Evolutionary conservation across 2,329 filamentous ascomycete species (phyloP).

Genomic region (Penicillium sp.): DNA sequence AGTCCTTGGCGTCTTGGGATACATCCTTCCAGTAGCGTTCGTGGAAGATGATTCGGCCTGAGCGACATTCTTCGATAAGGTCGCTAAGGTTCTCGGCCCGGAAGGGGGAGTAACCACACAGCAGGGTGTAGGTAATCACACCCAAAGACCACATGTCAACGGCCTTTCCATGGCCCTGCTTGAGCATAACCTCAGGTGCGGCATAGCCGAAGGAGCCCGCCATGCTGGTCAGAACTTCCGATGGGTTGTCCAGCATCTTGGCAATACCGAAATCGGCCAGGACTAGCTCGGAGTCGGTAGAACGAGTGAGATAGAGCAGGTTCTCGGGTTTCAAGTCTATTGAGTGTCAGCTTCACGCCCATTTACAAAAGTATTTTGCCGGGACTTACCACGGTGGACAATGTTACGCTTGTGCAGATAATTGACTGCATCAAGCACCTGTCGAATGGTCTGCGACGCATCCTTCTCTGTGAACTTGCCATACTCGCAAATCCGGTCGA

Average conservation of each 20-base stretch:
- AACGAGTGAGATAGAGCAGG: conserved; percentile 83
- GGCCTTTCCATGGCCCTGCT: conserved; percentile 94
- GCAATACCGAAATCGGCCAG: conserved; percentile 98
- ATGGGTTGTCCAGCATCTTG: conserved; percentile 90
- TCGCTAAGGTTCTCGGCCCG: conserved; percentile 90
- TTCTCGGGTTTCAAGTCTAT: conserved; percentile 97
- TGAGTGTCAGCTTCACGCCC: conserved; percentile 4
- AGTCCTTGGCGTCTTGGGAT: conserved; percentile 90
- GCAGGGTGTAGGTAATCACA: conserved; percentile 96
- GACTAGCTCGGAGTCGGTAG: conserved; percentile 78
- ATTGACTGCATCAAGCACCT: conserved; percentile 88
- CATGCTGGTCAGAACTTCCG: conserved; percentile 96
- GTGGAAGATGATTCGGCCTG: conserved; percentile 85
- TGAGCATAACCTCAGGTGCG: conserved; percentile 96
- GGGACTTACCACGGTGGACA: conserved; percentile 77
- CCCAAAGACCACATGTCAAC: conserved; percentile 99
- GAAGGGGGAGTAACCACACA: conserved; percentile 98
- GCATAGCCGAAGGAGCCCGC: conserved; percentile 98
- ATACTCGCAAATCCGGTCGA: conserved; percentile 96
- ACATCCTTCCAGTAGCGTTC: conserved; percentile 99
- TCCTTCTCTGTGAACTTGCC: conserved; percentile 99
- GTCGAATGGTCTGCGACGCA: conserved; percentile 90
- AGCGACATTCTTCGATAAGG: conserved; percentile 90
- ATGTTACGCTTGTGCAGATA: conserved; percentile 95
- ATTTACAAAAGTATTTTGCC: not conserved